Conservation (phyloP, 2,329 filamentous ascomycete genomes). For the Arthrobotrys sphaeroides region DNA sequence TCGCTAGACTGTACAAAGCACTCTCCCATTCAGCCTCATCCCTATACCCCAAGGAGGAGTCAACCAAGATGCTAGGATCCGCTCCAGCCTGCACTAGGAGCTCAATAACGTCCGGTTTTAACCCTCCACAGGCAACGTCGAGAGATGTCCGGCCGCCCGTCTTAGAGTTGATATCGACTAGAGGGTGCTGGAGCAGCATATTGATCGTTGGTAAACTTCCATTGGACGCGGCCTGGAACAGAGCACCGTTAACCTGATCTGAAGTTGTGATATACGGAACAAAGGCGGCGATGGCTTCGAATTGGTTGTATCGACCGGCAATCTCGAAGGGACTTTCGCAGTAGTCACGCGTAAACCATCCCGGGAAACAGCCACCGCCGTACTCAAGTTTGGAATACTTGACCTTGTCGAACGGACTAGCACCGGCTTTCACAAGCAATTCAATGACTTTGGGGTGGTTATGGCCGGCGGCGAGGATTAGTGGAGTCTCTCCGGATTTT, state of each 20-base stretch:
- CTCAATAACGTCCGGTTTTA: constrained; percentile 53
- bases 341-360: neutral
- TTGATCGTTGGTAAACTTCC: constrained; percentile 56
- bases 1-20: neutral
- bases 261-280: constrained; percentile 57
- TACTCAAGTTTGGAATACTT: neutral
- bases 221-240: constrained; percentile 58
- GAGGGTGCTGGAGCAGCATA: constrained; percentile 59
- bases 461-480: constrained; percentile 60
- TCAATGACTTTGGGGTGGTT: constrained; percentile 59
- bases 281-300: constrained; percentile 58
- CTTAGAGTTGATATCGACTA: constrained; percentile 59
- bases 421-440: constrained; percentile 60
- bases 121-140: constrained; percentile 51
- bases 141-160: constrained; percentile 54
- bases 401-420: constrained; percentile 57
- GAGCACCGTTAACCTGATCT: constrained; percentile 56
- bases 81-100: constrained; percentile 59
- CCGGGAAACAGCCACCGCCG: neutral
- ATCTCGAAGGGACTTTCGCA: constrained; percentile 10
- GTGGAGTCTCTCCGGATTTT: constrained; percentile 59
- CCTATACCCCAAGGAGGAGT: constrained; percentile 2
- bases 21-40: neutral
- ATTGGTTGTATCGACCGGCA: constrained; percentile 5
- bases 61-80: constrained; percentile 56